Conservation (phyloP, 2,329 filamentous ascomycete genomes). For the Pestalotiopsis fici region DNA sequence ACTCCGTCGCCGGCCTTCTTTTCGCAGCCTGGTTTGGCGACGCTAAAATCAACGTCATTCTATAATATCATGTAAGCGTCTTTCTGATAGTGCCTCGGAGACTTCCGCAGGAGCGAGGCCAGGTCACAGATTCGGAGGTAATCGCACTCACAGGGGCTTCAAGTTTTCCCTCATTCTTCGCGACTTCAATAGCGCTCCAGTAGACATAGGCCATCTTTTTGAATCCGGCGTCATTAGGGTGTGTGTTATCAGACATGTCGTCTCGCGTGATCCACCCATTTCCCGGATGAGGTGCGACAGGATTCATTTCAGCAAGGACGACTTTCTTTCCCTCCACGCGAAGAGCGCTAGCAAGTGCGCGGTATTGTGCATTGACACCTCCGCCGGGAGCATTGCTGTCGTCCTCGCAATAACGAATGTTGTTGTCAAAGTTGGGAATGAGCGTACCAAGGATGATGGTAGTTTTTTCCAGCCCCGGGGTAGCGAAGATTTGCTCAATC, state of each 20-base stretch:
- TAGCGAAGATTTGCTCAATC: background rate
- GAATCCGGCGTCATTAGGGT: constrained; percentile 19
- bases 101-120: background rate
- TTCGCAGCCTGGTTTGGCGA: constrained; percentile 14
- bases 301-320: constrained; percentile 1
- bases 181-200: constrained; percentile 8
- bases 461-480: constrained; percentile 13
- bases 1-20: constrained; percentile 21
- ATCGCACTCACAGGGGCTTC: too few relatives aligned
- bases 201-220: constrained; percentile 21
- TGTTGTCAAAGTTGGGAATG: too few relatives aligned
- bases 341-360: background rate
- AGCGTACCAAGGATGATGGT: too few relatives aligned
- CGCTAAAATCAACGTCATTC: background rate
- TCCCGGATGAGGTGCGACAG: background rate
- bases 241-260: constrained; percentile 18
- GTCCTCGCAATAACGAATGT: too few relatives aligned
- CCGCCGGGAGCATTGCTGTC: too few relatives aligned
- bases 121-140: constrained; percentile 5
- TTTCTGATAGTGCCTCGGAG: too few relatives aligned
- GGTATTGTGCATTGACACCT: too few relatives aligned
- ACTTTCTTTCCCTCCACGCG: background rate
- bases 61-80: too few relatives aligned
- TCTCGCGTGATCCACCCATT: constrained; percentile 1
- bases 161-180: background rate